Evolutionary conservation across 2,329 filamentous ascomycete genomes (phyloP), one percentile per base, ranked within the genome.

Genomic region (Neofusicoccum umdonicola): DNA sequence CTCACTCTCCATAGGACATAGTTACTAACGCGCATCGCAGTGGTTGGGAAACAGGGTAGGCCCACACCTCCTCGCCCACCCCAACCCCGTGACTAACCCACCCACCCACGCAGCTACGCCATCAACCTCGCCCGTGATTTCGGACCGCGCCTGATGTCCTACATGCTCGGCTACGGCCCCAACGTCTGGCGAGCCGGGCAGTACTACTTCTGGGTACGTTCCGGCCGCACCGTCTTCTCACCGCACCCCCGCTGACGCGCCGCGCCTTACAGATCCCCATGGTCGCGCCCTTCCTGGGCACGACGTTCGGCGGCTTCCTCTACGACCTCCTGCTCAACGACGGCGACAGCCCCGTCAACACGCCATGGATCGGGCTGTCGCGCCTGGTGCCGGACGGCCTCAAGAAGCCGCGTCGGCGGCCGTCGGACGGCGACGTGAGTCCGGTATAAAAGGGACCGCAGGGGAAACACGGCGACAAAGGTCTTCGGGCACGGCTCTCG

Each of bases 121-220:
- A 89, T 91, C 67, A 91, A 90, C 69, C 77, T 90, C 47, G 89
- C 88, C 22, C 84, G 89, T 73, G 89, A 92, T 69, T 88, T 91
- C 71, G 88, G 88, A 0, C 89, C 89, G 1, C 81, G 89, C n/a
- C 78, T 91, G 31, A 84, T 90, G 66, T 84, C 85, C 1, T 89
- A 87, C 71, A 85, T 87, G 75, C 73, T 90, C 60, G 89, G 89
- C 1, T 92, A 92, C 71, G 86, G 86, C 1, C 76, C 73, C 64
- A 83, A 87, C 60, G 87, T 90, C 0, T 90, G 85, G 84, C 82
- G 80, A 27, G 84, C 85, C 0, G 87, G 87, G 2, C 80, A 80
- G 9, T 88, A 89, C 71, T 90, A 90, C 70, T 90, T 90, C 72
- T 90, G 87, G 88, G 58, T 62, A 17, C 12, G 45, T 19, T 9